A percentile compares a stretch with the other conserved stretches of the same genome.
These are phyloP conservation scores for Tulasnella calospora DNA, from an alignment of 768 basidiomycete species.

Conservation along the genomic window DNA sequence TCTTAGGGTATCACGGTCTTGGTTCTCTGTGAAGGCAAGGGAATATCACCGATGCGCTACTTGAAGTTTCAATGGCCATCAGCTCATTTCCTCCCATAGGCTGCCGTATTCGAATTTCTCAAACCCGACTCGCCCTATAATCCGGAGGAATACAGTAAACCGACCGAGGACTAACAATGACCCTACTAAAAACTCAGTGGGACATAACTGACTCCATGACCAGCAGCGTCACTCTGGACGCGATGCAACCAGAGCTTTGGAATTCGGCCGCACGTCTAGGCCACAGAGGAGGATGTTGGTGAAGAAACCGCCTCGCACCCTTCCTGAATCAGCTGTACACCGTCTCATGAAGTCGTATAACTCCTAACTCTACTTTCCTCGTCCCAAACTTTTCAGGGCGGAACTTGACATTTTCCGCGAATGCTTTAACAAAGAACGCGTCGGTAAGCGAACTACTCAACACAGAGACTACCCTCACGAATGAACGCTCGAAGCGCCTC, in stretches of 20 bases:
- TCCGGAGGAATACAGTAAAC: too few relatives aligned
- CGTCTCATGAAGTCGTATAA: not conserved
- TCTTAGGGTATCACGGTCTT: not conserved
- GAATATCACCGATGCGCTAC: not conserved
- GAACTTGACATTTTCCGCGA: constrained; percentile 5
- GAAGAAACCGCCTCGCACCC: not conserved
- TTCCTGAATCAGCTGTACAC: not conserved
- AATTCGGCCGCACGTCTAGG: too few relatives aligned
- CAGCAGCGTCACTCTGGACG: too few relatives aligned
- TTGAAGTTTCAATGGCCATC: too few relatives aligned
- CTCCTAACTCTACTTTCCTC: not conserved
- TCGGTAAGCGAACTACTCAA: not conserved
- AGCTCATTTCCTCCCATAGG: too few relatives aligned
- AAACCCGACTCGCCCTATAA: too few relatives aligned
- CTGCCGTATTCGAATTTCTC: too few relatives aligned
- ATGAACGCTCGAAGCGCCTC: not conserved
- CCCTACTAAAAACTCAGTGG: too few relatives aligned
- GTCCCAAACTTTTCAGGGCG: not conserved
- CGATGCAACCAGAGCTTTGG: too few relatives aligned
- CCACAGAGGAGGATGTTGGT: not conserved
- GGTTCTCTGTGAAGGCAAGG: not conserved
- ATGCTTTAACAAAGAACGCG: not conserved
- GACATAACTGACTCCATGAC: too few relatives aligned
- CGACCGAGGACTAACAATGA: too few relatives aligned
- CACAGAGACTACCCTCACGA: not conserved